A percentile compares a stretch with the other conserved stretches of the same genome.
phyloP scores from a whole-genome alignment of 1,284 basidiomycete species.

The Leucoagaricus sp. region DNA sequence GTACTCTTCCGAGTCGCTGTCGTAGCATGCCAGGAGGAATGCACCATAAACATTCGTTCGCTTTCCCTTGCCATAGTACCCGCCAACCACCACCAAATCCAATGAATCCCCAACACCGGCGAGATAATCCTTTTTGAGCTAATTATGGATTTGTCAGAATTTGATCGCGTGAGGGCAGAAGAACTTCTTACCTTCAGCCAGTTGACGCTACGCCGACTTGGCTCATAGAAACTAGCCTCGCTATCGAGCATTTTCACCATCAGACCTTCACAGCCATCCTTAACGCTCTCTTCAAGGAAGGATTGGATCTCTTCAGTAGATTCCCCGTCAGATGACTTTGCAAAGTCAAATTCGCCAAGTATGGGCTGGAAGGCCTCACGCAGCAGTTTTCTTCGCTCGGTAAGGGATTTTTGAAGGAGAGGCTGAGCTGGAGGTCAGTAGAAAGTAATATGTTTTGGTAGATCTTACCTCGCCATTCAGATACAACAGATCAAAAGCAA shows the following conservation, averaged over 20 bases:
- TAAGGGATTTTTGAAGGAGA: constrained; percentile 63
- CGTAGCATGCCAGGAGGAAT: constrained; percentile 94
- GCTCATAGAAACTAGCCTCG: constrained; percentile 92
- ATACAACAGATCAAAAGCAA: constrained; percentile 94
- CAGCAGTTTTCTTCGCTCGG: constrained; percentile 79
- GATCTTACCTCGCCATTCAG: constrained; percentile 85
- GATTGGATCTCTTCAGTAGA: constrained; percentile 93
- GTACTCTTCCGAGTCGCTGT: constrained; percentile 86
- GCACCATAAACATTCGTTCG: constrained; percentile 96
- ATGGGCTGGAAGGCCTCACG: constrained; percentile 82
- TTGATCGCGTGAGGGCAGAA: background rate
- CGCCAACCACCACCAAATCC: constrained; percentile 96
- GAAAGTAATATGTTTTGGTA: background rate
- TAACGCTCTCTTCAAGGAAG: constrained; percentile 96
- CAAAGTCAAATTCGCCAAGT: constrained; percentile 91
- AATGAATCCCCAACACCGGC: constrained; percentile 97
- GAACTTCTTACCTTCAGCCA: constrained; percentile 85
- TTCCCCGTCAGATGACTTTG: constrained; percentile 87
- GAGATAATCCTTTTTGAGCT: constrained; percentile 98
- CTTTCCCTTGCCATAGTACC: constrained; percentile 97
- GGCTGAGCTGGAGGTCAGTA: constrained; percentile 44
- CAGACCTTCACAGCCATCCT: constrained; percentile 97
- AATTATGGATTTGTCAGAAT: constrained; percentile 8
- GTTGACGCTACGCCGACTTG: constrained; percentile 92
- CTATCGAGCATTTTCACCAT: constrained; percentile 99